Conservation (phyloP, 305 asterid species). For the Striga hermonthica region DNA sequence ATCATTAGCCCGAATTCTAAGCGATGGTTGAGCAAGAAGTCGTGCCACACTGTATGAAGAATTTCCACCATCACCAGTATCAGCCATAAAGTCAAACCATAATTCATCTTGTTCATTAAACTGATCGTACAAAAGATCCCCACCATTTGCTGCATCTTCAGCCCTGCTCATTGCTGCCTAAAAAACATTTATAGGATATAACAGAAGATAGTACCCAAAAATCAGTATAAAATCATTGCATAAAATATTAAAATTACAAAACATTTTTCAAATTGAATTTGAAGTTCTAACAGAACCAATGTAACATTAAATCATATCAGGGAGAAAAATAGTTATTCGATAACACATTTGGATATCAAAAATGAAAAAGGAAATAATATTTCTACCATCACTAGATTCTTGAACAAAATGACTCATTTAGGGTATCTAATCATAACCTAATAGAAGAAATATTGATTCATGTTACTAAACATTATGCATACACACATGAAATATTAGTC, state of each 20-base stretch:
- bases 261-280: conserved; percentile 10
- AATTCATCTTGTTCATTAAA: conserved; percentile 74
- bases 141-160: conserved; percentile 73
- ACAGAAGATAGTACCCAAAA: conserved; percentile 18
- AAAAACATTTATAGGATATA: conserved; percentile 25
- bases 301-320: background rate
- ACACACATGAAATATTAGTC: conserved; percentile 6
- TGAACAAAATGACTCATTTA: background rate
- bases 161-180: conserved; percentile 98
- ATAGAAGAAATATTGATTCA: background rate
- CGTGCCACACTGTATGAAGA: conserved; percentile 86
- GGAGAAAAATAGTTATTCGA: background rate
- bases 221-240: background rate
- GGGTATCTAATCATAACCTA: background rate
- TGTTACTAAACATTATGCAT: conserved; percentile 10
- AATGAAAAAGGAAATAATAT: too few relatives aligned
- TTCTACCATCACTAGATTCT: conserved; percentile 8
- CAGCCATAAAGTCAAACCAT: conserved; percentile 99
- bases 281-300: conserved; percentile 13
- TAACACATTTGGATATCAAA: background rate
- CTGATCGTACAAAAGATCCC: conserved; percentile 85
- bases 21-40: conserved; percentile 92
- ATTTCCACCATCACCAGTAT: conserved; percentile 99
- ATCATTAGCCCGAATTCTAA: conserved; percentile 50
- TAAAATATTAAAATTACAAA: background rate